Base-by-base conservation (phyloP, 768 basidiomycete species). In the Cystobasidium tubakii region DNA sequence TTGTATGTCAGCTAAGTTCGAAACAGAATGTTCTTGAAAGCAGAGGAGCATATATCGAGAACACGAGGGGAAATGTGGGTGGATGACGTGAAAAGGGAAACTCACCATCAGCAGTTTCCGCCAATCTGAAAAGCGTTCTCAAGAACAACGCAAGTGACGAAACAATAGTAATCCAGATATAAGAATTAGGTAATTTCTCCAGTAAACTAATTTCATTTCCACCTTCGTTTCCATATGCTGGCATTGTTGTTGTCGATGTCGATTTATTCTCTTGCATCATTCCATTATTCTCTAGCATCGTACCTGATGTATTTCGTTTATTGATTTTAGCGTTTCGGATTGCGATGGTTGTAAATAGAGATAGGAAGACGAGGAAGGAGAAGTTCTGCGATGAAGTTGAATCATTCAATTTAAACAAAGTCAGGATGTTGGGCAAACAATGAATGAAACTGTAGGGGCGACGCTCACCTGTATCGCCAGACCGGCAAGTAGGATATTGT, bases 401-500 rank as follows among this genome's bases (percentile, higher is more conserved):
- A n/a, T n/a, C n/a, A n/a, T n/a, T n/a, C n/a, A n/a, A n/a, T n/a
- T n/a, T n/a, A n/a, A n/a, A n/a, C n/a, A n/a, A n/a, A n/a, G n/a
- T n/a, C n/a, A n/a, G n/a, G n/a, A n/a, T n/a, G n/a, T n/a, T n/a
- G n/a, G n/a, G n/a, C n/a, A n/a, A n/a, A n/a, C n/a, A n/a, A n/a
- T n/a, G n/a, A n/a, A n/a, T n/a, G n/a, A n/a, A n/a, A n/a, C n/a
- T n/a, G n/a, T n/a, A n/a, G n/a, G n/a, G n/a, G n/a, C n/a, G 15
- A n/a, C 2, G 19, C 66, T 27, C 44, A 81, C 81, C 74, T 81
- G 81, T 0, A 81, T 70, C 0, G 79, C 78, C 1, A 82, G 75
- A 64, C 82, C 82, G 1, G 81, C 81, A 1, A 81, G 73, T 0
- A 82, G 76, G 60, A 82, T 82, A 75, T 82, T 75, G 73, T 82